Percentiles rank a stretch among this genome's conserved stretches.
Evolutionary conservation across 2,329 filamentous ascomycete species (phyloP).

Genomic region (Phialophora tarda): DNA sequence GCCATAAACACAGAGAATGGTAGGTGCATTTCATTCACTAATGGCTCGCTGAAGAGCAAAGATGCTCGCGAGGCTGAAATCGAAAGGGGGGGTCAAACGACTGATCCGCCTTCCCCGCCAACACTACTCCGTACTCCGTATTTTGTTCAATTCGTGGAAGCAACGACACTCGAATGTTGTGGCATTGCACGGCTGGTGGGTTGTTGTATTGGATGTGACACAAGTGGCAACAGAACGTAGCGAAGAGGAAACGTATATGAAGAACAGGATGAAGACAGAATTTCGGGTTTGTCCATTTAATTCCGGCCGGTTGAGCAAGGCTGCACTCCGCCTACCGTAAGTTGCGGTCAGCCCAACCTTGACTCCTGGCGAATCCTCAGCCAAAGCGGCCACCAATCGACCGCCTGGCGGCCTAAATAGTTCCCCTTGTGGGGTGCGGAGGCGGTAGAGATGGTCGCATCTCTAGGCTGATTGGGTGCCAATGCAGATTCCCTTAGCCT

Average conservation of each 20-base stretch:
- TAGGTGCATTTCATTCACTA: too few species aligned
- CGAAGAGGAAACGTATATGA: not conserved
- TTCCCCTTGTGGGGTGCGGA: not conserved
- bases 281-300: not conserved
- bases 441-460: not conserved
- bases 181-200: not conserved
- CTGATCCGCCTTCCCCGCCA: too few species aligned
- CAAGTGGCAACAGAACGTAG: not conserved
- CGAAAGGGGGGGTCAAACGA: not conserved
- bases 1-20: too few species aligned
- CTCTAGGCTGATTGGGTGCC: not conserved
- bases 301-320: not conserved
- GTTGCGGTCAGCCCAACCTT: not conserved
- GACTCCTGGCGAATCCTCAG: not conserved
- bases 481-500: not conserved
- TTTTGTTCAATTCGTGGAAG: conserved; percentile 2
- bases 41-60: not conserved
- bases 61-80: not conserved
- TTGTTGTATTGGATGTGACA: not conserved
- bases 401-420: not conserved
- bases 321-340: not conserved
- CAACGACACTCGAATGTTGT: not conserved
- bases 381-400: not conserved
- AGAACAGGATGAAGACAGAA: not conserved
- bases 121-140: too few species aligned